Percentiles rank a stretch among this genome's conserved stretches.
Conservation (phyloP, 805 yeast genomes). For the Starmera quercuum region DNA sequence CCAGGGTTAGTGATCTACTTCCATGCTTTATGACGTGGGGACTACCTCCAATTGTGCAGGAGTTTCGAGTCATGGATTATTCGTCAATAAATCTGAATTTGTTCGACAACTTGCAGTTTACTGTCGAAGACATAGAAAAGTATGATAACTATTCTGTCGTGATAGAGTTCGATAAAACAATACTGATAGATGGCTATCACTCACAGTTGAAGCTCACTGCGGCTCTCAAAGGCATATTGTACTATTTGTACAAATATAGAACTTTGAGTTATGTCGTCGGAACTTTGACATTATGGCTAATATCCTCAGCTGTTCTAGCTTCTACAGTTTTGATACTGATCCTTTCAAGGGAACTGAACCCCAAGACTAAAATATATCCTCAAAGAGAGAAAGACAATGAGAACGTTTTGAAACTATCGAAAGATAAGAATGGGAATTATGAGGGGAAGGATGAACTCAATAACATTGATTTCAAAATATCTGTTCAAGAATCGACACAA, state of each 20-base stretch:
- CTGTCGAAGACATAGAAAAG: too few species aligned
- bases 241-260: constrained; percentile 17
- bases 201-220: constrained; percentile 11
- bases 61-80: too few species aligned
- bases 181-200: constrained; percentile 8
- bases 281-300: constrained; percentile 10
- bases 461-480: constrained; percentile 1
- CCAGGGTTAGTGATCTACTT: too few species aligned
- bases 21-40: too few species aligned
- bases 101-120: too few species aligned
- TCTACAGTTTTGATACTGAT: constrained; percentile 13
- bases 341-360: constrained; percentile 5
- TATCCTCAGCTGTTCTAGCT: constrained; percentile 8
- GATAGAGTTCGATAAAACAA: constrained; percentile 15
- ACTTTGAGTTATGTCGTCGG: constrained; percentile 16
- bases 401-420: background rate
- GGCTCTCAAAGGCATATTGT: constrained; percentile 17
- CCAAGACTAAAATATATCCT: background rate
- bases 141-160: constrained; percentile 6
- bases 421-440: background rate
- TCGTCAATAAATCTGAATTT: too few species aligned
- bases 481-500: background rate
- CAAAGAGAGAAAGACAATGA: constrained; percentile 1
- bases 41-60: too few species aligned
- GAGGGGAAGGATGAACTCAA: constrained; percentile 1